These are phyloP conservation scores for Pulicaria dysenterica DNA, from an alignment of 129 eudicot species.

Conservation along the genomic window DNA sequence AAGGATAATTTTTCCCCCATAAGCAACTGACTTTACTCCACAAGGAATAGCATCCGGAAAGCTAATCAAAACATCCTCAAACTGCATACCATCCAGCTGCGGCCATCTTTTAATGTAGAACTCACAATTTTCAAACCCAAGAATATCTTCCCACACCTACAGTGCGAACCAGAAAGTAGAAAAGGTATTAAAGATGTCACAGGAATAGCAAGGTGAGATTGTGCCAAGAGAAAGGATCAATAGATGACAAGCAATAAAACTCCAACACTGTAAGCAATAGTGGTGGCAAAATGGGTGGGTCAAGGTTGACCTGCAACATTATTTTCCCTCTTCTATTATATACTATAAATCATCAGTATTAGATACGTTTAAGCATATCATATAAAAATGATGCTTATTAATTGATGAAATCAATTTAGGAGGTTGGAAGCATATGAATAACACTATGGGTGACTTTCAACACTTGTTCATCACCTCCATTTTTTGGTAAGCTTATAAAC, in stretches of 20 bases:
- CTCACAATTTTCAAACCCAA: constrained; percentile 88
- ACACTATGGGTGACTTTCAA: not conserved
- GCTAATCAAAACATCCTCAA: constrained; percentile 84
- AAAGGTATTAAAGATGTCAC: constrained; percentile 19
- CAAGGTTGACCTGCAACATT: too few relatives aligned
- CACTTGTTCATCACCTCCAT: not conserved
- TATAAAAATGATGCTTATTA: too few relatives aligned
- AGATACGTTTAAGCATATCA: too few relatives aligned
- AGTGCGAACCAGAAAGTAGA: not conserved
- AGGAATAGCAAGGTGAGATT: constrained; percentile 6
- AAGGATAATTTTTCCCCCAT: constrained; percentile 70
- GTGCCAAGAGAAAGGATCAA: not conserved
- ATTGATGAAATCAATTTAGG: not conserved
- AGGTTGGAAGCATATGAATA: too few relatives aligned
- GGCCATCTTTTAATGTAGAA: constrained; percentile 89
- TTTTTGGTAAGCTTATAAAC: not conserved
- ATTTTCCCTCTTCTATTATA: too few relatives aligned
- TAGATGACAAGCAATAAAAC: not conserved
- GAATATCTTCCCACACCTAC: constrained; percentile 95
- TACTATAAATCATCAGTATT: too few relatives aligned
- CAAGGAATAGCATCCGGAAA: constrained; percentile 91
- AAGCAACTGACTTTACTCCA: constrained; percentile 70
- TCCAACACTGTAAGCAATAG: not conserved
- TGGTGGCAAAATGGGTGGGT: not conserved
- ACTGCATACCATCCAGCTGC: constrained; percentile 79